Base-by-base conservation (phyloP, 2,329 filamentous ascomycete genomes). In the Arachnomyces sp. region DNA sequence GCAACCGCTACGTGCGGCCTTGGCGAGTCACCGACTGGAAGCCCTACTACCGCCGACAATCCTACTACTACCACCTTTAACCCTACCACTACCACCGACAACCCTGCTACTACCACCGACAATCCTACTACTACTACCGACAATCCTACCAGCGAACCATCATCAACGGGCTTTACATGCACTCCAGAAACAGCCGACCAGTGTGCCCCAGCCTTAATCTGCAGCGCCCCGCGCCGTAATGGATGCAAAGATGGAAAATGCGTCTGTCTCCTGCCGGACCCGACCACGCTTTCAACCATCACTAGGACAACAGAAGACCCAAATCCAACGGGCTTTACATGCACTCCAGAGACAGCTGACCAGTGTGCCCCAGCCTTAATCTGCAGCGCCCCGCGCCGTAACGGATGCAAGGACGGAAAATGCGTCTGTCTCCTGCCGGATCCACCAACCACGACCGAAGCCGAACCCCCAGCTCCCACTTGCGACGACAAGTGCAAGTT, bases 221-320 rank as follows among this genome's bases (percentile, higher is more conserved):
- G 39, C 39, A 32, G 29, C 28, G 33, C 35, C 21, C 42, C 38
- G 7, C 30, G 15, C 9, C 38, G 31, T 16, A 7, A 4, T 14
- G 38, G 38, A 7, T 39, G 38, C 16, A n/a, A 15, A 25, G 31
- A 39, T 7, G 38, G 38, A 28, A 34, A 39, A 34, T 39, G 38
- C 21, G 31, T 39, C 16, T 39, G 38, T 28, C 7, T 34, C 38
- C n/a, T 32, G 29, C 28, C 38, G 13, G 18, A 13, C 12, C 37
- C 37, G 15, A 39, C 37, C 31, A 28, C 18, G 15, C n/a, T 12
- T 28, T 28, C 34, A 25, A 37, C 34, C 5, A 9, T 25, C 21
- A 25, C 21, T 5, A 25, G 21, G 21, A 25, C 21, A 25, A 25
- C 21, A 25, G 21, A 25, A 25, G 21, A 25, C 5, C 9, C 21